These are phyloP conservation scores for Aspergillus glaucus DNA, from an alignment of 2,329 filamentous ascomycete species.

Conservation along the genomic window DNA sequence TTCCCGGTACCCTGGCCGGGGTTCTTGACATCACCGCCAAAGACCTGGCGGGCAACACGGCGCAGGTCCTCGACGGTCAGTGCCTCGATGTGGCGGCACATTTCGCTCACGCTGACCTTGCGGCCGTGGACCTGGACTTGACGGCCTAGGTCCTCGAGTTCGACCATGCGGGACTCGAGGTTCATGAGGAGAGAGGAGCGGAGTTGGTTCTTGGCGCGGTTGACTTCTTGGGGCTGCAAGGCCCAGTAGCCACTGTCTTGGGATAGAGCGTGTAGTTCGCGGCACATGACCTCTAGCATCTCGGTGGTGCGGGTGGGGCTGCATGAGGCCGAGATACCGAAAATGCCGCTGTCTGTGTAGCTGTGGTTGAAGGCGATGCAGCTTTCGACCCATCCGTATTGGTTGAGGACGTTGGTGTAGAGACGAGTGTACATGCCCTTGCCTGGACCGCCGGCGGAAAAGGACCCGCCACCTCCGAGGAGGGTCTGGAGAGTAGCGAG, in stretches of 20 bases:
- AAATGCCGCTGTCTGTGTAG: slow-evolving; percentile 91
- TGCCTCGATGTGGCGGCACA: slow-evolving; percentile 80
- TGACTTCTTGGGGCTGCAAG: slow-evolving; percentile 70
- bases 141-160: slow-evolving; percentile 88
- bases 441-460: slow-evolving; percentile 90
- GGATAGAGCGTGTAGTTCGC: slow-evolving; percentile 73
- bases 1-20: slow-evolving; percentile 71
- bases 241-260: slow-evolving; percentile 67
- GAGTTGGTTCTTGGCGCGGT: slow-evolving; percentile 93
- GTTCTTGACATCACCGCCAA: slow-evolving; percentile 72
- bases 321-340: slow-evolving; percentile 86
- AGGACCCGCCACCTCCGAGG: slow-evolving; percentile 90
- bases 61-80: slow-evolving; percentile 75
- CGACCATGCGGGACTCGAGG: slow-evolving; percentile 92
- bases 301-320: slow-evolving; percentile 67
- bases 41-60: slow-evolving; percentile 70
- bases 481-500: slow-evolving; percentile 92
- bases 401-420: slow-evolving; percentile 96
- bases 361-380: slow-evolving; percentile 96
- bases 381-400: slow-evolving; percentile 94
- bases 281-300: slow-evolving; percentile 95
- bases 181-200: slow-evolving; percentile 91
- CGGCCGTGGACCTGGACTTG: slow-evolving; percentile 95
- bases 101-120: slow-evolving; percentile 86
- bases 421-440: slow-evolving; percentile 99